Percentiles rank a stretch among this genome's conserved stretches.
These are phyloP conservation scores for Talaromyces sp. DNA, from an alignment of 2,329 filamentous ascomycete genomes.

Conservation along the genomic window DNA sequence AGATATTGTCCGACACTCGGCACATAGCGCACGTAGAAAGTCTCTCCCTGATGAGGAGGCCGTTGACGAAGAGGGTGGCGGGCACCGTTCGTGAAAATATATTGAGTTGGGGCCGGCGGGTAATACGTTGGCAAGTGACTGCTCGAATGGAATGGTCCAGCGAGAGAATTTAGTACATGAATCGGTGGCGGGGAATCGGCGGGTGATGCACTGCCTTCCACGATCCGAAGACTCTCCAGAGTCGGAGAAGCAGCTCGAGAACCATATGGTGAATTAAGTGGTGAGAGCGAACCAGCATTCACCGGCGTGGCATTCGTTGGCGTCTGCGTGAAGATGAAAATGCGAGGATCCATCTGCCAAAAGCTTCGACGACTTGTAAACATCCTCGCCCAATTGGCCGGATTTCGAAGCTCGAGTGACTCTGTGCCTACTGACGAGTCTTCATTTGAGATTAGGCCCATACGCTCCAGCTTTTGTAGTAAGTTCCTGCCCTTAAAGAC, in stretches of 20 bases:
- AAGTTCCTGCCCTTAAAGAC: conserved; percentile 79
- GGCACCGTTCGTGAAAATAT: conserved; percentile 70
- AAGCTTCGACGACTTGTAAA: conserved; percentile 78
- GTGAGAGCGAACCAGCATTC: conserved; percentile 40
- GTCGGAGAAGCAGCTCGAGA: conserved; percentile 52
- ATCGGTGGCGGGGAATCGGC: conserved; percentile 31
- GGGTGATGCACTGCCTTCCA: conserved; percentile 17
- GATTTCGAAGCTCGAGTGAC: conserved; percentile 55
- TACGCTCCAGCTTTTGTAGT: conserved; percentile 85
- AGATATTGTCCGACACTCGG: conserved; percentile 79
- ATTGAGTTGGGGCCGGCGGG: conserved; percentile 77
- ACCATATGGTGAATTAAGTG: conserved; percentile 45
- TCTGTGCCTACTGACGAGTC: conserved; percentile 70
- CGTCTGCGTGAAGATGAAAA: conserved; percentile 82
- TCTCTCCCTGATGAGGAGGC: conserved; percentile 82
- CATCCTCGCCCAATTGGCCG: conserved; percentile 70
- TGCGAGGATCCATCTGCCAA: conserved; percentile 84
- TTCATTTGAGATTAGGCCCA: conserved; percentile 76
- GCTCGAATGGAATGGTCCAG: conserved; percentile 71
- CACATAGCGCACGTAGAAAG: conserved; percentile 85
- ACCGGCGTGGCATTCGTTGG: conserved; percentile 42
- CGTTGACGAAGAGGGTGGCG: conserved; percentile 85
- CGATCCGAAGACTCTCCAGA: conserved; percentile 27
- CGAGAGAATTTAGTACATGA: conserved; percentile 30
- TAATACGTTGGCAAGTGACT: conserved; percentile 90